Evolutionary conservation across 2,329 filamentous ascomycete species (phyloP).

Genomic region (Rugonectria rugulosa): DNA sequence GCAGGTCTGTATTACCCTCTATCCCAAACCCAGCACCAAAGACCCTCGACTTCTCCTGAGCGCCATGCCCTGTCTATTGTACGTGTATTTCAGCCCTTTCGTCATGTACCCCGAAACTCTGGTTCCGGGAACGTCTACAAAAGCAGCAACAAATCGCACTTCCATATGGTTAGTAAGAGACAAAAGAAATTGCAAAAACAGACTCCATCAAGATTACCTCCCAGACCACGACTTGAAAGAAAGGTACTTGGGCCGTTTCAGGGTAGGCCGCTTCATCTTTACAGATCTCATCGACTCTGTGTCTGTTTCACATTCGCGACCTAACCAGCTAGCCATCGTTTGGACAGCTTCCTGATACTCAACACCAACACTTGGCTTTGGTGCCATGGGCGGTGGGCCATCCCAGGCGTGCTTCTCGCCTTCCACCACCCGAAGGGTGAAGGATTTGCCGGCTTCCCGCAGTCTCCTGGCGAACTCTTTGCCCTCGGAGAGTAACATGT

Average conservation of each 20-base stretch:
- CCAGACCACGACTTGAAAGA: constrained; percentile 44
- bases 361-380: constrained; percentile 53
- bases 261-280: constrained; percentile 42
- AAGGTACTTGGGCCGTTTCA: constrained; percentile 43
- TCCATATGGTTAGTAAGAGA: not conserved
- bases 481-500: constrained; percentile 69
- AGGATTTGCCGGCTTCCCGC: constrained; percentile 41
- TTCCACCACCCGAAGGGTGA: constrained; percentile 53
- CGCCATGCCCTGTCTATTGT: not conserved
- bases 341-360: constrained; percentile 56
- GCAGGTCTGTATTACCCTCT: not conserved
- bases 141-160: not conserved
- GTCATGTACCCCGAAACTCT: not conserved
- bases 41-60: not conserved
- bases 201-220: constrained; percentile 28
- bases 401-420: constrained; percentile 59
- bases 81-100: not conserved
- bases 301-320: constrained; percentile 48
- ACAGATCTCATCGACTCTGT: constrained; percentile 46
- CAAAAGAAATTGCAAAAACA: not conserved
- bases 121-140: not conserved
- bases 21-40: not conserved
- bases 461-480: constrained; percentile 68
- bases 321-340: constrained; percentile 51
- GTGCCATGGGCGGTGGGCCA: constrained; percentile 53